Evolutionary conservation across 345 rosid genomes (phyloP), one percentile per base, ranked within the genome.

Genomic region (Jatropha curcas): DNA sequence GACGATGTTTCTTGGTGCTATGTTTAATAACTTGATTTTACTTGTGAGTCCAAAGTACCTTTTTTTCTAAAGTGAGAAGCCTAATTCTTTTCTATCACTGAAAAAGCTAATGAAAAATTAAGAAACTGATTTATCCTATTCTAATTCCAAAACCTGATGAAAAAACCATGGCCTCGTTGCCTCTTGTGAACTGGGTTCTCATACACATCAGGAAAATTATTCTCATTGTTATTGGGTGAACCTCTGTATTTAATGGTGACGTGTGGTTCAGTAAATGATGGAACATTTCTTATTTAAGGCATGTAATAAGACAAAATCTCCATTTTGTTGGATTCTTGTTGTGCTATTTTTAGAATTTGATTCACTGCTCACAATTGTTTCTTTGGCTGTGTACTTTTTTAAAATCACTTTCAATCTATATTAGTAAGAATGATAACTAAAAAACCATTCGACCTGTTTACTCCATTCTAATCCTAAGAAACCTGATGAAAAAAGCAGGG

Each of bases 401-500:
- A 9, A 9, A 41, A 7, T 13, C 20, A 37, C 43, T 37, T 46
- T 46, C 3, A 12, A 11, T 11, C 12, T 3, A 46, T 46, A 13
- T 16, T 5, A 13, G 4, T 4, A 5, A 48, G 5, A 48, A 17
- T 0, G 19, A 1, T 14, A 16, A 5, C 19, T 16, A 3, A 5
- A 48, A 17, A 4, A n/a, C n/a, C n/a, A n/a, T 1, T 4, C 4
- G 3, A 13, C 14, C 52, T 48, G 52, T 48, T 48, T 48, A 2
- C 22, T 16, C 22, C 51, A 48, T 48, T 11, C 17, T 5, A 17
- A 14, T 48, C 17, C 5, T 41, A 7, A 41, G 11, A 55, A 72
- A 83, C 87, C 90, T 88, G 90, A 83, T 80, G 82, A 77, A 76
- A 86, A 86, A 86, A 86, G 85, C 86, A 86, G 86, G 81, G 87